These are phyloP conservation scores for Melampsora larici-populina DNA, from an alignment of 1,284 basidiomycete species.

Conservation along the genomic window DNA sequence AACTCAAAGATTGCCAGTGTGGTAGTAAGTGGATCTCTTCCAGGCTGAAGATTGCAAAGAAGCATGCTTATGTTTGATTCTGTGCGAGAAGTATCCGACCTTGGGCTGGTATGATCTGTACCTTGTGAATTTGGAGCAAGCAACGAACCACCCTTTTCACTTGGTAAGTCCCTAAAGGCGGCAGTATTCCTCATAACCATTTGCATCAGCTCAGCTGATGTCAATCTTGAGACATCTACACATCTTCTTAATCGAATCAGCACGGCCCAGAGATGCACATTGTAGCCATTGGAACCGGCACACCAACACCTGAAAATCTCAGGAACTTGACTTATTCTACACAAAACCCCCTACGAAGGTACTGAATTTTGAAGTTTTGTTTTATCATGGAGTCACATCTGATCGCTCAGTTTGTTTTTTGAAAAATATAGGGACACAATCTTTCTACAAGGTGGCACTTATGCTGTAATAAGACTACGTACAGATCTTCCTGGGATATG, in stretches of 20 bases:
- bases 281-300: conserved; percentile 21
- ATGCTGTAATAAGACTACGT: conserved; percentile 10
- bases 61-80: not conserved
- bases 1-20: not conserved
- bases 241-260: not conserved
- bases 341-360: conserved; percentile 3
- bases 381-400: not conserved
- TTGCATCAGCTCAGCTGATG: not conserved
- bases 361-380: not conserved
- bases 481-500: conserved; percentile 40
- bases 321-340: not conserved
- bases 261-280: conserved; percentile 41
- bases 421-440: conserved; percentile 15
- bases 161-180: conserved; percentile 9
- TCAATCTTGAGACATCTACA: not conserved
- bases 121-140: not conserved
- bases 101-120: not conserved
- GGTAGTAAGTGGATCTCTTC: not conserved
- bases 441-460: conserved; percentile 15
- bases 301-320: conserved; percentile 2
- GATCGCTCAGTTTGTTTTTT: not conserved
- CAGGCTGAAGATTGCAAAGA: not conserved
- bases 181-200: too few relatives aligned
- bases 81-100: not conserved
- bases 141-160: not conserved